A percentile compares a stretch with the other conserved stretches of the same genome.
These are phyloP conservation scores for Grosmannia serpens DNA, from an alignment of 2,329 filamentous ascomycete species.

Conservation along the genomic window DNA sequence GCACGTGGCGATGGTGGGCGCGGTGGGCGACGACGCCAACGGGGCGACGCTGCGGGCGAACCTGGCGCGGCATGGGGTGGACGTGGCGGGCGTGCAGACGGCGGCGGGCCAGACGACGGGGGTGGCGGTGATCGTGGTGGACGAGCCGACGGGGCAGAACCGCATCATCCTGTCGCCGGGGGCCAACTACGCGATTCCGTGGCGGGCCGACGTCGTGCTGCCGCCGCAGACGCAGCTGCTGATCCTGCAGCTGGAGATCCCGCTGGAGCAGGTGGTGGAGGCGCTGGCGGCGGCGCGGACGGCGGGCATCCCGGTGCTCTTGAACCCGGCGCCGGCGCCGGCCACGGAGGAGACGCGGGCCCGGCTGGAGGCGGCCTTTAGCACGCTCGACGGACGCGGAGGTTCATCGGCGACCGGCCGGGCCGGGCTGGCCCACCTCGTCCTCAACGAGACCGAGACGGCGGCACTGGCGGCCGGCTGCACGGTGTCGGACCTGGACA, in stretches of 20 bases:
- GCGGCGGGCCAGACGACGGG: slow-evolving; percentile 44
- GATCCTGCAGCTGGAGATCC: slow-evolving; percentile 51
- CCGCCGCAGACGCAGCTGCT: slow-evolving; percentile 38
- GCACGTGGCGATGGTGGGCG: slow-evolving; percentile 58
- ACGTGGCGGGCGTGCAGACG: slow-evolving; percentile 40
- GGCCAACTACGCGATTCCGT: slow-evolving; percentile 46
- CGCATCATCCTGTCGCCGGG: slow-evolving; percentile 63
- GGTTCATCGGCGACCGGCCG: not conserved
- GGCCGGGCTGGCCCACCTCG: slow-evolving; percentile 47
- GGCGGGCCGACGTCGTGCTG: slow-evolving; percentile 19
- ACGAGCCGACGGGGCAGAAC: slow-evolving; percentile 62
- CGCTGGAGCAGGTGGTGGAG: slow-evolving; percentile 37
- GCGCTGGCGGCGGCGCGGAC: slow-evolving; percentile 30
- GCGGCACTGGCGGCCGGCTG: slow-evolving; percentile 45
- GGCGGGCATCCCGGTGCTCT: slow-evolving; percentile 40
- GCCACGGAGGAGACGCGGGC: slow-evolving; percentile 42
- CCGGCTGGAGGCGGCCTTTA: slow-evolving; percentile 42
- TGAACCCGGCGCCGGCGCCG: slow-evolving; percentile 63
- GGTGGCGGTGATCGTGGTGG: slow-evolving; percentile 65
- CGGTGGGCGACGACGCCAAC: slow-evolving; percentile 60
- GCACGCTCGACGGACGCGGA: not conserved
- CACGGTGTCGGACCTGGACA: slow-evolving; percentile 21
- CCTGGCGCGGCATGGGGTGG: slow-evolving; percentile 50
- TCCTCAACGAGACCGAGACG: slow-evolving; percentile 67
- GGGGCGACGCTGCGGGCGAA: slow-evolving; percentile 45